Conservation (phyloP, 2,329 filamentous ascomycete species). For the Penicillium sclerotiorum region DNA sequence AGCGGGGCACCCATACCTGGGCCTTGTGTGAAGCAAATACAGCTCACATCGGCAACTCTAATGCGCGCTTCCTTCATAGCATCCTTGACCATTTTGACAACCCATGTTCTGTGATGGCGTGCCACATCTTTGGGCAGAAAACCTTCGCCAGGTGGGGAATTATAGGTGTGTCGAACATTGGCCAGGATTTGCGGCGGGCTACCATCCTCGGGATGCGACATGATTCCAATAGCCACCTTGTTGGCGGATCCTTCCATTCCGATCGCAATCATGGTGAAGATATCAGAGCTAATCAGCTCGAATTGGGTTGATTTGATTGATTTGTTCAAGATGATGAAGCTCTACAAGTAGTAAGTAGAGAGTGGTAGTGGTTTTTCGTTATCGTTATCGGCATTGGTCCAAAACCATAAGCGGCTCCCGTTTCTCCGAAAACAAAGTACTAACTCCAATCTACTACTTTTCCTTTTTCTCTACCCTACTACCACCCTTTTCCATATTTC, state of each 20-base stretch:
- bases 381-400: conserved; percentile 13
- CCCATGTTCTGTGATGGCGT: conserved; percentile 83
- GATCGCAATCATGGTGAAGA: conserved; percentile 62
- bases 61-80: conserved; percentile 73
- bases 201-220: conserved; percentile 67
- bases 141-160: conserved; percentile 86
- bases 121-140: conserved; percentile 98
- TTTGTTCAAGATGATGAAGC: background rate
- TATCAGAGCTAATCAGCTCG: background rate
- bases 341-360: background rate
- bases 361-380: conserved; percentile 11
- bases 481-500: conserved; percentile 2
- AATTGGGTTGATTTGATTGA: background rate
- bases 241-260: conserved; percentile 93
- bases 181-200: conserved; percentile 72
- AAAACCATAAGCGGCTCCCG: conserved; percentile 16
- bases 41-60: conserved; percentile 70
- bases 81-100: conserved; percentile 76
- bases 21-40: conserved; percentile 93
- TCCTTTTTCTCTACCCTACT: conserved; percentile 15
- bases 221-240: conserved; percentile 93
- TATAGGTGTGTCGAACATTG: conserved; percentile 93
- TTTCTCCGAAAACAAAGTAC: conserved; percentile 21
- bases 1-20: conserved; percentile 96
- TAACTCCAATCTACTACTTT: conserved; percentile 16